A percentile compares a stretch with the other conserved stretches of the same genome.
These are phyloP conservation scores for Luffa acutangula DNA, from an alignment of 306 rosid species.

Conservation along the genomic window DNA sequence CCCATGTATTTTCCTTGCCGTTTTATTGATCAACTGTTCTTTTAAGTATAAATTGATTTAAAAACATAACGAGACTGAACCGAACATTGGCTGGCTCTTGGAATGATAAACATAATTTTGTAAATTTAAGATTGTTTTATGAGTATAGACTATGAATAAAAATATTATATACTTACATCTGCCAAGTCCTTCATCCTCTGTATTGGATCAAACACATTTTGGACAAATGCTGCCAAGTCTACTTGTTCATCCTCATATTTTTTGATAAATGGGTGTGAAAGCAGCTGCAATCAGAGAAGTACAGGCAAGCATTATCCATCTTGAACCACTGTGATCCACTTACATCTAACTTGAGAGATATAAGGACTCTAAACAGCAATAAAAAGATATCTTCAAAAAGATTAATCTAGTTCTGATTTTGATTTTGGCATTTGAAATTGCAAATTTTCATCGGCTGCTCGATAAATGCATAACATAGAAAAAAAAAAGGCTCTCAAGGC, in stretches of 20 bases:
- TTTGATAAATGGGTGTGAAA: conserved; percentile 70
- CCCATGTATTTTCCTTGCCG: neutral
- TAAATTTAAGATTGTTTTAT: neutral
- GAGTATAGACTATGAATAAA: neutral
- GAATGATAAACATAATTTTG: neutral
- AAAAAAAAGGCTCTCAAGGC: neutral
- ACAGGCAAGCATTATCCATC: conserved; percentile 16
- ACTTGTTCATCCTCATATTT: conserved; percentile 42
- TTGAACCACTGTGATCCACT: conserved; percentile 3
- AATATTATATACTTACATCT: conserved; percentile 51
- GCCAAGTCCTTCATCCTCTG: conserved; percentile 95
- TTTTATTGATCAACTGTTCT: neutral
- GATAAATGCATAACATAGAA: neutral
- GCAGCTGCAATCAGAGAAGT: conserved; percentile 53
- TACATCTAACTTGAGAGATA: neutral
- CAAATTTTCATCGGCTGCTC: neutral
- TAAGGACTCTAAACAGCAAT: neutral
- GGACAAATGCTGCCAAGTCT: conserved; percentile 72
- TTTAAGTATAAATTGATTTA: neutral
- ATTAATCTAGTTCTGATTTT: neutral
- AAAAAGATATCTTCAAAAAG: neutral
- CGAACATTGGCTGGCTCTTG: neutral
- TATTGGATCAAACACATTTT: conserved; percentile 79
- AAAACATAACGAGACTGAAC: neutral
- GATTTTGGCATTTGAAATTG: neutral